These are phyloP conservation scores for Botryotinia convoluta DNA, from an alignment of 2,329 filamentous ascomycete genomes.

Conservation along the genomic window DNA sequence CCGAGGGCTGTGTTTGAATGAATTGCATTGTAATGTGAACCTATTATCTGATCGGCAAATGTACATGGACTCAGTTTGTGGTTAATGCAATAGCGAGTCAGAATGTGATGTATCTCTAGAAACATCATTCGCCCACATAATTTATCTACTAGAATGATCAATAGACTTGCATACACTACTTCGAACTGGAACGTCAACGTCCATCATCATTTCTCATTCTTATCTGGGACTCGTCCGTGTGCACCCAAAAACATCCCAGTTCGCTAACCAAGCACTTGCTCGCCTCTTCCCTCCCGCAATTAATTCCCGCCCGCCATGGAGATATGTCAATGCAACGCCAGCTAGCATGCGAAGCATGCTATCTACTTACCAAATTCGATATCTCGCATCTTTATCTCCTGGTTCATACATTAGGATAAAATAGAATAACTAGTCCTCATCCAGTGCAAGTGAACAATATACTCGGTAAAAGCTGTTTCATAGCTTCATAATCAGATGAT, in stretches of 20 bases:
- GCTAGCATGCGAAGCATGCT: neutral
- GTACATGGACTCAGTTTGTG: neutral
- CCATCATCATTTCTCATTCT: neutral
- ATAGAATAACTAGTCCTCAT: too few relatives aligned
- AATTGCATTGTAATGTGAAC: neutral
- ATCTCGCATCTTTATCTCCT: neutral
- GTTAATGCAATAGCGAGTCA: neutral
- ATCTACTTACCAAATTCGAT: neutral
- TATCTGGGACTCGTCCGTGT: neutral
- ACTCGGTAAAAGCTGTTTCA: neutral
- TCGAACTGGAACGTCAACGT: neutral
- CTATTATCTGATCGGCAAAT: neutral
- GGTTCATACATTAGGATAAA: neutral
- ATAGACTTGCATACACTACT: neutral
- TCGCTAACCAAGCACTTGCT: constrained; percentile 9
- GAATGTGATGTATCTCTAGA: neutral
- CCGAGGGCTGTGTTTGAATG: neutral
- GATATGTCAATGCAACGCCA: neutral
- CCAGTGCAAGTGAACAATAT: neutral
- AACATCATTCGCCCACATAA: neutral
- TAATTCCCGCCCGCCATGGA: neutral
- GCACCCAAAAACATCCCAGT: neutral
- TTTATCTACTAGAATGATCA: neutral
- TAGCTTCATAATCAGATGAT: constrained; percentile 11
- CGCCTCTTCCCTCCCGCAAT: constrained; percentile 15